Base-by-base conservation (phyloP, 2,329 filamentous ascomycete species). In the Raffaelea ambrosiae region DNA sequence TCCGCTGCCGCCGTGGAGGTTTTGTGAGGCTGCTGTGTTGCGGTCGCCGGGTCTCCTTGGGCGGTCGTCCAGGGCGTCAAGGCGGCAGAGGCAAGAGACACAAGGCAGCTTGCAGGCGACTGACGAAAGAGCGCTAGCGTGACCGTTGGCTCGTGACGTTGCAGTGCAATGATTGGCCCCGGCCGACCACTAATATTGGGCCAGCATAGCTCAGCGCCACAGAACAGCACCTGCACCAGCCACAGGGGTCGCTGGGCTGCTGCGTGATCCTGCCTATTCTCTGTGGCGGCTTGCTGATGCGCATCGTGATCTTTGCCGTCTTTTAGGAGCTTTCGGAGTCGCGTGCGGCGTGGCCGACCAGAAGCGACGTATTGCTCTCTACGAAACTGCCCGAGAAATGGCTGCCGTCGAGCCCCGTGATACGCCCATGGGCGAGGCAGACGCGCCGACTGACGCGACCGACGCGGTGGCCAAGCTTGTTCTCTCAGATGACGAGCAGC, bases 401-500 rank as follows among this genome's bases (percentile, higher is more conserved):
- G 51, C 46, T 38, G 43, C 43, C n/a, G 43, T 46, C 8, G 43
- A 49, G 8, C 2, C 35, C 13, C 7, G 41, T 4, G 54, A 56
- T 43, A 50, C 46, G 29, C 41, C 29, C 5, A 55, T 56, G 53
- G 35, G 38, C 44, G 42, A 47, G 9, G 38, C 23, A 3, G 40
- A 40, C 14, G 44, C 10, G 19, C 35, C 40, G 16, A 22, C 26
- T 20, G 51, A 44, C 35, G 49, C 40, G 31, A 42, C 45, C 2
- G 42, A 46, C 16, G 38, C 13, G 20, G 13, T 42, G 16, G 56
- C 55, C 8, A 48, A 65, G 50, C 70, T 81, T 35, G 69, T 74
- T 8, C 69, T 91, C 40, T 86, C 83, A 2, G 72, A 79, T 33
- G 72, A 77, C 51, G 88, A 94, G 64, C 68, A 74, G 57, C 73